These are phyloP conservation scores for Melanogaster broomeanus DNA, from an alignment of 768 basidiomycete species.

Conservation along the genomic window DNA sequence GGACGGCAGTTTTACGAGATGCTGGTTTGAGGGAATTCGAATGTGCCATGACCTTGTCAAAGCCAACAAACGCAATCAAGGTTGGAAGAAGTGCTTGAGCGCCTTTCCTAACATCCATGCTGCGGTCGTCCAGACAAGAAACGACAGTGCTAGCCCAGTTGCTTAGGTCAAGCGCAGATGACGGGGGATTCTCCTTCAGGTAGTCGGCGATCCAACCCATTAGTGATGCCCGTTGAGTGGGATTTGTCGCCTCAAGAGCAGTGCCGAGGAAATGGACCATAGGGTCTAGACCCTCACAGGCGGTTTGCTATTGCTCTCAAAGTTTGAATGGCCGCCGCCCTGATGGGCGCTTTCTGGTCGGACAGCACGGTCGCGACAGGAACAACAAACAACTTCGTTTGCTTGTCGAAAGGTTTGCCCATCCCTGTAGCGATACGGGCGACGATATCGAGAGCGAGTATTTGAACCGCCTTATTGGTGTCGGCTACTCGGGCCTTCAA, in stretches of 20 bases:
- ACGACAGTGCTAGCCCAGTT: conserved; percentile 68
- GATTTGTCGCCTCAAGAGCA: conserved; percentile 84
- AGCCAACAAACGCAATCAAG: conserved; percentile 75
- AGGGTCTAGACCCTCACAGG: conserved; percentile 81
- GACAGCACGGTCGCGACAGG: conserved; percentile 84
- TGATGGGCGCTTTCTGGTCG: conserved; percentile 89
- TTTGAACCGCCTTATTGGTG: conserved; percentile 93
- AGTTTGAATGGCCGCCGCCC: conserved; percentile 74
- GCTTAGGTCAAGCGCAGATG: conserved; percentile 64
- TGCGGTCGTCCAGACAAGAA: conserved; percentile 87
- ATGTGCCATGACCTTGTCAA: conserved; percentile 83
- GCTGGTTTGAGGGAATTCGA: conserved; percentile 90
- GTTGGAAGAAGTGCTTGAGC: conserved; percentile 80
- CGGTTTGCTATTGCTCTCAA: conserved; percentile 81
- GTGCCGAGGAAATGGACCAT: conserved; percentile 79
- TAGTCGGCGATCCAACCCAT: conserved; percentile 80
- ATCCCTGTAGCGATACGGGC: conserved; percentile 89
- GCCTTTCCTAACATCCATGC: conserved; percentile 86
- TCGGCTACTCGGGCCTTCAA: conserved; percentile 89
- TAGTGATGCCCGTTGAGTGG: conserved; percentile 79
- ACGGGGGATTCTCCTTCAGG: conserved; percentile 65
- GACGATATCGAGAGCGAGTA: conserved; percentile 86
- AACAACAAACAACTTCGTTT: conserved; percentile 71
- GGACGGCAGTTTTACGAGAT: conserved; percentile 78
- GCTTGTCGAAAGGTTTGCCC: conserved; percentile 94